Evolutionary conservation across 148 eudicot genomes (phyloP).

Genomic region (Rhododendron vialii): DNA sequence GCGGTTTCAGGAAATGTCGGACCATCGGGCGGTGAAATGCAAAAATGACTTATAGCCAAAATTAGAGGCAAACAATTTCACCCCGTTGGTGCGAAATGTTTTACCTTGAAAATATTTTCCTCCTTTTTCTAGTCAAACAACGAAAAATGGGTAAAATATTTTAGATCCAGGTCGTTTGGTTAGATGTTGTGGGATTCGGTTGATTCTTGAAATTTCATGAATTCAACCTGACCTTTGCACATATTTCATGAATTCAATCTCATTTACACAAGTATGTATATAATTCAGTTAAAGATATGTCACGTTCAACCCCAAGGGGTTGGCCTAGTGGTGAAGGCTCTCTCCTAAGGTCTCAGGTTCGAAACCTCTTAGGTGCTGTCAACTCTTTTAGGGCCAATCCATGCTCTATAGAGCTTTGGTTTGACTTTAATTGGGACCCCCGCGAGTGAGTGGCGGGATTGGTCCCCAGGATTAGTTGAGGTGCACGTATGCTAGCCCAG

Average conservation of each 20-base stretch:
- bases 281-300: neutral
- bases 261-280: neutral
- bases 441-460: neutral
- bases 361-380: neutral
- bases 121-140: too few relatives aligned
- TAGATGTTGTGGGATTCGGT: neutral
- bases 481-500: neutral
- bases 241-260: neutral
- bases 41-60: too few relatives aligned
- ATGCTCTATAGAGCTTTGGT: neutral
- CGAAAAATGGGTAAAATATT: too few relatives aligned
- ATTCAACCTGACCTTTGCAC: neutral
- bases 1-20: too few relatives aligned
- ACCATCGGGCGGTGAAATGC: too few relatives aligned
- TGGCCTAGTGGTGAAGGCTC: neutral
- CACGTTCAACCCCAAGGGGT: too few relatives aligned
- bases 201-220: neutral
- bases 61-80: too few relatives aligned
- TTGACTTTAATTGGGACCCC: neutral
- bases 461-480: neutral
- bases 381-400: too few relatives aligned
- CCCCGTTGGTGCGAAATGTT: too few relatives aligned
- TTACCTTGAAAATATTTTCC: too few relatives aligned
- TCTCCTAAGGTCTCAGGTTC: neutral
- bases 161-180: neutral